A percentile compares a stretch with the other conserved stretches of the same genome.
Conservation (phyloP, 805 yeast species). For the Citeromyces matritensis region DNA sequence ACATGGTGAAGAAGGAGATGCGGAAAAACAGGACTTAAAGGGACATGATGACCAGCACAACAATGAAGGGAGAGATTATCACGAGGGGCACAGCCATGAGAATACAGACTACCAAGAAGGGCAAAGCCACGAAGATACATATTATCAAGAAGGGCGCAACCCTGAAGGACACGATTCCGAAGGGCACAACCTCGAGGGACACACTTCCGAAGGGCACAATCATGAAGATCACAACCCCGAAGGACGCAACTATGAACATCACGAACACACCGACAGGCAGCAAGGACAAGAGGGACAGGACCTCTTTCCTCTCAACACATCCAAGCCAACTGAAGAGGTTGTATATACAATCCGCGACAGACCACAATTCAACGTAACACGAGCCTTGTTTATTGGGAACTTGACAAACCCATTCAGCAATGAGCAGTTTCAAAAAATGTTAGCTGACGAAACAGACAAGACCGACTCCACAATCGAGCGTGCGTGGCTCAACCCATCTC, state of each 20-base stretch:
- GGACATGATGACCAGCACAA: background rate
- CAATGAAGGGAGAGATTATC: slow-evolving; percentile 1
- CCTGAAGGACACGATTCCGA: no score
- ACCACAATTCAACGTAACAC: slow-evolving; percentile 20
- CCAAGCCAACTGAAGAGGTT: slow-evolving; percentile 12
- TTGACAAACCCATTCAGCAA: slow-evolving; percentile 22
- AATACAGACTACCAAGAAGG: no score
- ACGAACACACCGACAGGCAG: no score
- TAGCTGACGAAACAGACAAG: slow-evolving; percentile 15
- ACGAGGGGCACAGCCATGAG: no score
- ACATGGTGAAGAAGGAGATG: background rate
- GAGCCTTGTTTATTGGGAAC: slow-evolving; percentile 29
- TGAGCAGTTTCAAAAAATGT: slow-evolving; percentile 18
- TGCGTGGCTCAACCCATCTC: slow-evolving; percentile 24
- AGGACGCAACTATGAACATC: no score
- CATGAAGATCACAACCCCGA: no score
- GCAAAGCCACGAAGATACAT: no score
- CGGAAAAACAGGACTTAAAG: background rate
- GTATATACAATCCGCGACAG: slow-evolving; percentile 16
- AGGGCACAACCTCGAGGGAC: no score
- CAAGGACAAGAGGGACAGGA: background rate
- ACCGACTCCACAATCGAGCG: slow-evolving; percentile 17
- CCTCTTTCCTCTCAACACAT: background rate
- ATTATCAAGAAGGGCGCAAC: no score
- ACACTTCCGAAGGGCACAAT: no score